A percentile compares a stretch with the other conserved stretches of the same genome.
These are phyloP conservation scores for Cephaloascus fragrans DNA, from an alignment of 805 yeast genomes.

Conservation along the genomic window DNA sequence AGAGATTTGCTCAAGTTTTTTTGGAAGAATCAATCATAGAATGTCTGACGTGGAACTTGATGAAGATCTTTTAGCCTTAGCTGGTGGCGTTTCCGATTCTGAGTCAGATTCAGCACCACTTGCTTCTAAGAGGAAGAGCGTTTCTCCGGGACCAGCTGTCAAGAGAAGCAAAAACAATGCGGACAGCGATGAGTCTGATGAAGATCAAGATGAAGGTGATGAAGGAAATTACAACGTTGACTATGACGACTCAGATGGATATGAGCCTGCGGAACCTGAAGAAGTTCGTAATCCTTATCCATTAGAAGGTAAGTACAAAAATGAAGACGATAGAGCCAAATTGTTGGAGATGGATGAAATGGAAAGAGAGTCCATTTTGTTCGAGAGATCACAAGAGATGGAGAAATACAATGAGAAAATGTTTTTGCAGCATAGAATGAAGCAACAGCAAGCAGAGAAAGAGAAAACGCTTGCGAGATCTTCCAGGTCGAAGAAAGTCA, in stretches of 20 bases:
- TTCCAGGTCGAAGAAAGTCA: conserved; percentile 20
- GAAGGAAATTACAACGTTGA: conserved; percentile 21
- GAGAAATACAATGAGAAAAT: conserved; percentile 80
- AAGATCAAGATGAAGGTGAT: conserved; percentile 17
- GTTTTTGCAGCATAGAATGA: conserved; percentile 75
- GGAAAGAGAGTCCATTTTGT: conserved; percentile 82
- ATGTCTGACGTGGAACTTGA: conserved; percentile 72
- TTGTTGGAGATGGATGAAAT: conserved; percentile 78
- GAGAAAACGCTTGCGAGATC: conserved; percentile 21
- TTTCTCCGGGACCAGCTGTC: conserved; percentile 10
- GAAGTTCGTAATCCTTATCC: conserved; percentile 72
- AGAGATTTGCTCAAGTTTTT: too few relatives aligned
- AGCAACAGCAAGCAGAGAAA: conserved; percentile 32
- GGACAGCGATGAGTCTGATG: conserved; percentile 19
- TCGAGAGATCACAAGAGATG: conserved; percentile 88
- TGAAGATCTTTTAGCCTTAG: conserved; percentile 92
- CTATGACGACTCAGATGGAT: conserved; percentile 17
- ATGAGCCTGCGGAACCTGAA: conserved; percentile 18
- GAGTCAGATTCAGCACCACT: conserved; percentile 26
- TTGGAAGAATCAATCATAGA: too few relatives aligned
- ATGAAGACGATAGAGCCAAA: conserved; percentile 63
- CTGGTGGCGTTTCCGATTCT: conserved; percentile 60
- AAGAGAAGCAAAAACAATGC: conserved; percentile 14
- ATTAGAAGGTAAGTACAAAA: conserved; percentile 80
- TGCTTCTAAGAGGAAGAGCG: conserved; percentile 13